Conservation (phyloP, 2,329 filamentous ascomycete genomes). For the Diplocarpon mali region DNA sequence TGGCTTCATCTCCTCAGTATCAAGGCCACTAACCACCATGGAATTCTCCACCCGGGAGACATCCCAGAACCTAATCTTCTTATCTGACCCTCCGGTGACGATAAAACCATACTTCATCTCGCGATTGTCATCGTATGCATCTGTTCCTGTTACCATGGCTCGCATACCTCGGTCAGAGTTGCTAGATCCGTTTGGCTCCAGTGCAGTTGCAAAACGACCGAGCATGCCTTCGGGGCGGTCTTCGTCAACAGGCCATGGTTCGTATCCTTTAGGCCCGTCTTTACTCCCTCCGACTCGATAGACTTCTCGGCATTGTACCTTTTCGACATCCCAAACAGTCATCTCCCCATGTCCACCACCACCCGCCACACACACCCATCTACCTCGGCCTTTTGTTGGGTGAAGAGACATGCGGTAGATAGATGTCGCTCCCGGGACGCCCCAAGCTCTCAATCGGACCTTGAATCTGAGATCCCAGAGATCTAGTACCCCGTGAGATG, state of each 20-base stretch:
- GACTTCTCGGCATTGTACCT: constrained; percentile 76
- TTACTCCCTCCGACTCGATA: constrained; percentile 58
- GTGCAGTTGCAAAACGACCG: constrained; percentile 65
- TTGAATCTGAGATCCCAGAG: constrained; percentile 97
- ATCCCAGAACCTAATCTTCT: constrained; percentile 92
- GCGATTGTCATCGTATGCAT: constrained; percentile 56
- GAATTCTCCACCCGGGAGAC: constrained; percentile 67
- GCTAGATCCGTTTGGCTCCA: constrained; percentile 47
- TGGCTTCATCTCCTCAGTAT: constrained; percentile 59
- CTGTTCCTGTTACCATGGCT: constrained; percentile 62
- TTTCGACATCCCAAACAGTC: constrained; percentile 92
- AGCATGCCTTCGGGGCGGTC: constrained; percentile 82
- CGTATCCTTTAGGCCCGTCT: constrained; percentile 55
- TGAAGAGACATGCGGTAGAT: constrained; percentile 74
- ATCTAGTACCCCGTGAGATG: constrained; percentile 83
- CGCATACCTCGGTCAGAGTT: constrained; percentile 58
- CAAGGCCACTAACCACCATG: constrained; percentile 67
- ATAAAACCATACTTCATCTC: constrained; percentile 74
- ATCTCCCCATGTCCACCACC: constrained; percentile 82
- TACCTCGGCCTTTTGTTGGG: constrained; percentile 64
- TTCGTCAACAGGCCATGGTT: constrained; percentile 82
- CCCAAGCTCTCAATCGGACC: constrained; percentile 79
- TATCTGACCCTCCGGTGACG: constrained; percentile 78
- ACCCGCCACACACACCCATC: constrained; percentile 80
- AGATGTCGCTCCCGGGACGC: constrained; percentile 66